Conservation (phyloP, 148 eudicot genomes). For the Cornus controversa region DNA sequence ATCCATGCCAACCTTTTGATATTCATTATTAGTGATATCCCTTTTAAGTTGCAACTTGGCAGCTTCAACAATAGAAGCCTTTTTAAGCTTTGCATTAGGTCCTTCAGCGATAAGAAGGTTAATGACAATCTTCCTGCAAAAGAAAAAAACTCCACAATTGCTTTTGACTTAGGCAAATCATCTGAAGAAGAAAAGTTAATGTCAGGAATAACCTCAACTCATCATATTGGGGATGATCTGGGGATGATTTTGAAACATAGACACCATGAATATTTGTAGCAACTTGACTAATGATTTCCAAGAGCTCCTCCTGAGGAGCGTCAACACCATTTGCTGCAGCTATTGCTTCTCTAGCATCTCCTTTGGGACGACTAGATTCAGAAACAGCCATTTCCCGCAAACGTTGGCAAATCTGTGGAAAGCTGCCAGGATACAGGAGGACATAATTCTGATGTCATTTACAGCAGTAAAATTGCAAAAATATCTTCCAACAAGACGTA, state of each 20-base stretch:
- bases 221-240: constrained; percentile 62
- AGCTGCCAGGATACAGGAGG: constrained; percentile 40
- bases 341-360: constrained; percentile 37
- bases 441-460: neutral
- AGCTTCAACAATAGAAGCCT: constrained; percentile 69
- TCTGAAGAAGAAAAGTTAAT: constrained; percentile 2
- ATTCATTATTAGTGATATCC: constrained; percentile 49
- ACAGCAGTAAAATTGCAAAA: neutral
- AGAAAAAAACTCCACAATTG: constrained; percentile 1
- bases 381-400: constrained; percentile 67
- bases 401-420: constrained; percentile 62
- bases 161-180: neutral
- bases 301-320: constrained; percentile 68
- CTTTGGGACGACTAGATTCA: constrained; percentile 40
- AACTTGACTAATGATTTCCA: constrained; percentile 51
- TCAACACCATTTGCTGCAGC: constrained; percentile 59
- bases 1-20: constrained; percentile 54
- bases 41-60: constrained; percentile 58
- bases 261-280: constrained; percentile 67
- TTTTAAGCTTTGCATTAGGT: constrained; percentile 75
- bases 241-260: constrained; percentile 62
- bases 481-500: constrained; percentile 1
- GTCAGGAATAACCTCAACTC: constrained; percentile 54
- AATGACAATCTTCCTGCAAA: constrained; percentile 64
- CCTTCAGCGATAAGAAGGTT: constrained; percentile 64